Conservation (phyloP, 495 filamentous ascomycete genomes). For the Penicillium angulare region DNA sequence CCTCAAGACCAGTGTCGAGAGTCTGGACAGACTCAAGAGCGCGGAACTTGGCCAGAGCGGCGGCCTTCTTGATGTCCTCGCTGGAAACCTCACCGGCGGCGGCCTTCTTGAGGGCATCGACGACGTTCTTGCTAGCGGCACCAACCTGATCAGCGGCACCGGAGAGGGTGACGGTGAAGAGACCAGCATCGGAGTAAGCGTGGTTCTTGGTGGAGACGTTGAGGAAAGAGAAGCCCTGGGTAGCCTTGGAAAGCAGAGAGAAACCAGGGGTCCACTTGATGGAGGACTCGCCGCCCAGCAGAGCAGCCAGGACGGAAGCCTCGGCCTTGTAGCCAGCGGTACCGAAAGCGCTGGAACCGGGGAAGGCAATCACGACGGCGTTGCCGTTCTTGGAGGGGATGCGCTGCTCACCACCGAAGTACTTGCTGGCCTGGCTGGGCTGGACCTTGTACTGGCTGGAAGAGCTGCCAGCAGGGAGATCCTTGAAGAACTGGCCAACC, state of each 20-base stretch:
- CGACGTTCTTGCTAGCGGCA: slow-evolving; percentile 58
- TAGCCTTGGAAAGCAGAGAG: slow-evolving; percentile 78
- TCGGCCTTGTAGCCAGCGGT: slow-evolving; percentile 80
- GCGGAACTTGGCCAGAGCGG: slow-evolving; percentile 89
- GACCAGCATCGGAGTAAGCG: slow-evolving; percentile 91
- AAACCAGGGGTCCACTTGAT: slow-evolving; percentile 98
- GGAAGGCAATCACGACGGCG: slow-evolving; percentile 85
- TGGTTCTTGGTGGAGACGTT: slow-evolving; percentile 67
- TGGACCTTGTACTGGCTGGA: slow-evolving; percentile 38
- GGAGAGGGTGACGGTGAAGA: slow-evolving; percentile 75
- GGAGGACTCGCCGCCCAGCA: slow-evolving; percentile 83
- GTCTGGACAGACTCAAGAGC: slow-evolving; percentile 82
- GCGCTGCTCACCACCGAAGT: slow-evolving; percentile 92
- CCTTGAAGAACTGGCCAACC: slow-evolving; percentile 84
- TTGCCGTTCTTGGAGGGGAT: slow-evolving; percentile 72
- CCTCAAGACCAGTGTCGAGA: slow-evolving; percentile 62
- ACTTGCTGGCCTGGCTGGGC: slow-evolving; percentile 62
- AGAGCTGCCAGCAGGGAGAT: slow-evolving; percentile 37
- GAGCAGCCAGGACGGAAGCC: slow-evolving; percentile 79
- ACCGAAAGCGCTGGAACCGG: slow-evolving; percentile 74
- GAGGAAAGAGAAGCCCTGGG: slow-evolving; percentile 62
- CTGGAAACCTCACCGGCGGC: slow-evolving; percentile 69
- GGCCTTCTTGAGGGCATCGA: slow-evolving; percentile 77
- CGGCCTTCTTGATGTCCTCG: slow-evolving; percentile 88
- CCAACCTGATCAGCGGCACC: slow-evolving; percentile 69